phyloP scores from a whole-genome alignment of 192 early-diverging fungal genomes.

The Globomyces pollinis-pini region DNA sequence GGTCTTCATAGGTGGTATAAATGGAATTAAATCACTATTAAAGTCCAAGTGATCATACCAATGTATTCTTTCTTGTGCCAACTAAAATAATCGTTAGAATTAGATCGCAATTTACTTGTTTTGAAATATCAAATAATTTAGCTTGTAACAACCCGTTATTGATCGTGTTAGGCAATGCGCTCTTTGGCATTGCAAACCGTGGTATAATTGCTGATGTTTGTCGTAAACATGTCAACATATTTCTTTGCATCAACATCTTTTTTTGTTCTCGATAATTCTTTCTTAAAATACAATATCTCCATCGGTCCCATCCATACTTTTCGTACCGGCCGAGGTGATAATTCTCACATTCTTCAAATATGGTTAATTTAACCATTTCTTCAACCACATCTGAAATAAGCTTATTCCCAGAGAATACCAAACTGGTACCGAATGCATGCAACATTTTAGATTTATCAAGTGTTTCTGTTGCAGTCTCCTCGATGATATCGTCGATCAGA shows the following conservation, averaged over 20 bases:
- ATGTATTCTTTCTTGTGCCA: background rate
- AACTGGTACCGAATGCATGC: no score
- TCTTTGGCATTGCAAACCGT: background rate
- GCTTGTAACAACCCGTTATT: no score
- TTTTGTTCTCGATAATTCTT: background rate
- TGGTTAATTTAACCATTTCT: no score
- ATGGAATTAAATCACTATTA: background rate
- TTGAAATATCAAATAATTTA: background rate
- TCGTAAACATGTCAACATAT: background rate
- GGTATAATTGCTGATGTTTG: background rate
- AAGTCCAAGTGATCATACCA: conserved; percentile 6
- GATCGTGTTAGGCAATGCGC: background rate
- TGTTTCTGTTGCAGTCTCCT: no score
- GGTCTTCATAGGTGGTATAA: background rate
- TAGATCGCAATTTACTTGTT: background rate
- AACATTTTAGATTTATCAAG: no score
- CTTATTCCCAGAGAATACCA: no score
- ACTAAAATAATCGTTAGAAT: background rate
- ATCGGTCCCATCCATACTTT: background rate
- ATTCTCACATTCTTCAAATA: background rate
- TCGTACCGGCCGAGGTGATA: background rate
- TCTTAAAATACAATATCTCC: background rate
- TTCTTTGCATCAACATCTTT: background rate
- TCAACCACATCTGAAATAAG: no score
- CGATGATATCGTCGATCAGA: no score